Evolutionary conservation across 2,329 filamentous ascomycete species (phyloP), one percentile per base, ranked within the genome.

Genomic region (Cladosporium sp.): DNA sequence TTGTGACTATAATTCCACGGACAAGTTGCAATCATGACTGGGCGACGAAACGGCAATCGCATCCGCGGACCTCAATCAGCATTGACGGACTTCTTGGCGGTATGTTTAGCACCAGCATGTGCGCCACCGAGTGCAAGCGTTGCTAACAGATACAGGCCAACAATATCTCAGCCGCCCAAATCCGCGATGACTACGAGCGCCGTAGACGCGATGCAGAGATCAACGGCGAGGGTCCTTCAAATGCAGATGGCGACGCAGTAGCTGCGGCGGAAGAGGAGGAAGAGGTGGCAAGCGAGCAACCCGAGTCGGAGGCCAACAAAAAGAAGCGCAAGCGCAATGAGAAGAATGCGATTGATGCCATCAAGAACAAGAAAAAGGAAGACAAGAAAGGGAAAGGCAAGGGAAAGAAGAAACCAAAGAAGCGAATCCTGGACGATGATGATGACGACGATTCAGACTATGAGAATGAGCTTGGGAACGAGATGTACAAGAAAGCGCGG

Each of bases 151-250:
- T 12, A 12, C 19, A 48, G 45, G 45, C 84, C 2, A 83, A 87
- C 66, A 88, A 88, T 59, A 89, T 89, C 57, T 87, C 80, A 18
- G 82, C 82, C 3, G 72, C 73, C 47, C 79, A 83, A 58, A 84
- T 85, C 53, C 75, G 77, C 39, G 70, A 79, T 57, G 79, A 82
- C 45, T 79, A 81, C 60, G 73, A 75, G 53, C 72, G 75, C 49
- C 77, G 82, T 30, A 59, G 76, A 16, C 68, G 70, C 58, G 69
- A 78, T 55, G 74, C 75, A 35, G 70, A 43, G 4, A 25, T 22
- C 13, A 50, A 43, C 9, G 47, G 56, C 46, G 22, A 55, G 43
- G 35, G 53, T 36, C 18, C 47, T 16, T 50, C 47, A 16, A 51
- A 66, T 45, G 68, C 72, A 48, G 57, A 48, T 6, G 42, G 62